phyloP scores from a whole-genome alignment of 2,329 filamentous ascomycete genomes.

The Cladophialophora chaetospira region DNA sequence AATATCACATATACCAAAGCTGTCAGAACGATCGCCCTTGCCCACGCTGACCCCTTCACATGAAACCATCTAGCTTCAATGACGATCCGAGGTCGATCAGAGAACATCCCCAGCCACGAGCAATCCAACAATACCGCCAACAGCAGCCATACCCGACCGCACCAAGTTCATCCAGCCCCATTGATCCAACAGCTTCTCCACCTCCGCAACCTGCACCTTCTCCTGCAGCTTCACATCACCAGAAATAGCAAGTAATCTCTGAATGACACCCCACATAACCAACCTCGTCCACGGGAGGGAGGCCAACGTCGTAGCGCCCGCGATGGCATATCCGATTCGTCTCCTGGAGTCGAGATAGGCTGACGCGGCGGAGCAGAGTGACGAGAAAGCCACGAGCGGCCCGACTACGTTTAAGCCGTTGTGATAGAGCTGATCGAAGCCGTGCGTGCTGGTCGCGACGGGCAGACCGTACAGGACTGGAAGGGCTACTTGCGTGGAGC shows the following conservation, averaged over 20 bases:
- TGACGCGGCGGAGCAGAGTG: constrained; percentile 5
- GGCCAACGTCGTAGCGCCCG: constrained; percentile 7
- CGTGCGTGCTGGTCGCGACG: constrained; percentile 7
- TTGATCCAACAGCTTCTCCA: constrained; percentile 9
- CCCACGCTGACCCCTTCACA: no score
- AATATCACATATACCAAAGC: no score
- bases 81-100: no score
- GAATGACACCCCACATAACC: constrained; percentile 16
- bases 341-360: constrained; percentile 18
- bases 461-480: constrained; percentile 19
- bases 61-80: no score
- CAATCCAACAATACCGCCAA: constrained; percentile 19
- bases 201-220: constrained; percentile 13
- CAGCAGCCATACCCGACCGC: constrained; percentile 15
- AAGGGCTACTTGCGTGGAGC: constrained; percentile 16
- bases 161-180: constrained; percentile 29
- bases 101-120: not conserved
- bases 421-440: constrained; percentile 21
- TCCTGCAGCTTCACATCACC: not conserved
- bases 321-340: constrained; percentile 10
- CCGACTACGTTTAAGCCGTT: constrained; percentile 16
- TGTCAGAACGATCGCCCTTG: no score
- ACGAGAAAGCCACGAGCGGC: constrained; percentile 16
- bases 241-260: constrained; percentile 14
- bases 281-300: not conserved